A percentile compares a stretch with the other conserved stretches of the same genome.
phyloP scores from a whole-genome alignment of 345 rosid species.

The Kernera saxatilis region DNA sequence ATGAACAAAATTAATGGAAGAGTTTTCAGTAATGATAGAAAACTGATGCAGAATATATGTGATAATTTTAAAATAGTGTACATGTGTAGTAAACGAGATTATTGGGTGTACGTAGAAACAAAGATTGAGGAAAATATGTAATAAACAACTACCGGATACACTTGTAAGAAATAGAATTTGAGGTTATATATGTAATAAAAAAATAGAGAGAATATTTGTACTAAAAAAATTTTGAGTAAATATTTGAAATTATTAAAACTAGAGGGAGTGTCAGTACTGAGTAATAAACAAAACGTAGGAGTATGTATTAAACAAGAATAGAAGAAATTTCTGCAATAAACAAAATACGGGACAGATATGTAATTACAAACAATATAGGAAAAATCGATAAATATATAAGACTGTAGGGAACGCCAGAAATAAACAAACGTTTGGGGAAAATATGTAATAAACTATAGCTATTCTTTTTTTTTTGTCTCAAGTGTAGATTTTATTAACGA shows the following conservation, averaged over 20 bases:
- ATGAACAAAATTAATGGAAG: too few relatives aligned
- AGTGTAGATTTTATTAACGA: too few relatives aligned
- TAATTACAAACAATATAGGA: not conserved
- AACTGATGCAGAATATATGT: too few relatives aligned
- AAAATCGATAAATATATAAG: not conserved
- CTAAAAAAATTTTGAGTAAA: not conserved
- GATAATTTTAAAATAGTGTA: too few relatives aligned
- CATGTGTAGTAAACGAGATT: too few relatives aligned
- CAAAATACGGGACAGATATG: not conserved
- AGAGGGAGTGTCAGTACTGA: not conserved
- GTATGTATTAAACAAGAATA: not conserved
- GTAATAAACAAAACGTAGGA: not conserved
- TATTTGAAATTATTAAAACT: not conserved
- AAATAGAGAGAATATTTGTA: not conserved
- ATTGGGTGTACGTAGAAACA: too few relatives aligned
- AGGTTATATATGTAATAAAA: too few relatives aligned
- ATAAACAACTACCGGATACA: too few relatives aligned
- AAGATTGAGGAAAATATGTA: too few relatives aligned
- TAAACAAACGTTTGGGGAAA: not conserved
- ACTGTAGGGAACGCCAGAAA: not conserved
- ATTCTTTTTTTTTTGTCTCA: not conserved
- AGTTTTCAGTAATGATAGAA: too few relatives aligned
- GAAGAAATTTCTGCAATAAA: not conserved
- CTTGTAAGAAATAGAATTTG: not conserved
- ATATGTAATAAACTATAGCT: not conserved